phyloP scores from a whole-genome alignment of 1,284 basidiomycete genomes.

The Puccinia polysora region DNA sequence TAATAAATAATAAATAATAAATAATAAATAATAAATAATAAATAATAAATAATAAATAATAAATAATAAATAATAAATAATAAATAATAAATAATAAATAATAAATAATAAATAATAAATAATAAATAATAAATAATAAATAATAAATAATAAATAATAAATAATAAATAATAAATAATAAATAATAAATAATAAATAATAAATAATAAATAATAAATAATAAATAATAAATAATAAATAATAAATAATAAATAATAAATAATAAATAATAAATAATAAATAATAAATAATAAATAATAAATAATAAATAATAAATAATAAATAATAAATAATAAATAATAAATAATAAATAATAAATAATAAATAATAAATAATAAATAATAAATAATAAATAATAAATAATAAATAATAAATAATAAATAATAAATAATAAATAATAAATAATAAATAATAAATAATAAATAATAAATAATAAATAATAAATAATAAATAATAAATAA shows the following conservation, averaged over 20 bases:
- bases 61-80: background rate
- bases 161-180: background rate
- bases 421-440: background rate
- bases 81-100: background rate
- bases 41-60: too few relatives aligned
- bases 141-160: background rate
- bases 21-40: too few relatives aligned
- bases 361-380: background rate
- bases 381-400: background rate
- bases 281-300: background rate
- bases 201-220: background rate
- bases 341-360: background rate
- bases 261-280: background rate
- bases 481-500: background rate
- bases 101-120: background rate
- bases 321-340: background rate
- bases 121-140: background rate
- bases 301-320: background rate
- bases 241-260: background rate
- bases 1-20: too few relatives aligned
- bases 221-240: background rate
- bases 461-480: background rate
- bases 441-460: background rate
- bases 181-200: background rate
- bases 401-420: background rate